Evolutionary conservation across 148 eudicot genomes (phyloP).

Genomic region (Rhododendron simsii): DNA sequence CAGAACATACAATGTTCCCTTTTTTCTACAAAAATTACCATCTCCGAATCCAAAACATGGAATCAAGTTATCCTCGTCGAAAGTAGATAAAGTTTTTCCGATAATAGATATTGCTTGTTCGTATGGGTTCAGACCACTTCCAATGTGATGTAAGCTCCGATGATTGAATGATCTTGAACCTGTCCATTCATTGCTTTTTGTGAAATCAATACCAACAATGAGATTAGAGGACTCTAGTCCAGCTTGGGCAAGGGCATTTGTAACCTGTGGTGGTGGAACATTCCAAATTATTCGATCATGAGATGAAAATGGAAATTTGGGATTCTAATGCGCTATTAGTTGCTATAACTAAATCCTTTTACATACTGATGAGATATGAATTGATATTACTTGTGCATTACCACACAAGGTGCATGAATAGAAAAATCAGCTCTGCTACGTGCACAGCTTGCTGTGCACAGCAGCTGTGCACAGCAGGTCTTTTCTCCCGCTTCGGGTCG

Average conservation of each 20-base stretch:
- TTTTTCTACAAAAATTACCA: slow-evolving; percentile 35
- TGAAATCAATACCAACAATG: slow-evolving; percentile 80
- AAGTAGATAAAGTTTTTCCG: slow-evolving; percentile 64
- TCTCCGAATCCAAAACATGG: slow-evolving; percentile 92
- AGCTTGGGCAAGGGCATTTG: slow-evolving; percentile 55
- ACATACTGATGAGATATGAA: not conserved
- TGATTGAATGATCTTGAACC: slow-evolving; percentile 64
- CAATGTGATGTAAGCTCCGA: slow-evolving; percentile 63
- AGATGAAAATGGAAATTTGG: not conserved
- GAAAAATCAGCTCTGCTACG: not conserved
- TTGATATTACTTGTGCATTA: not conserved
- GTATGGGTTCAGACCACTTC: slow-evolving; percentile 52
- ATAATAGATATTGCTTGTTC: slow-evolving; percentile 91
- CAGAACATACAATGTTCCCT: not conserved
- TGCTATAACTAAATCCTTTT: not conserved
- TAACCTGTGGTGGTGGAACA: slow-evolving; percentile 40
- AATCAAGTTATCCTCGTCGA: slow-evolving; percentile 81
- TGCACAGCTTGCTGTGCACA: no score
- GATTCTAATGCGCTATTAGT: not conserved
- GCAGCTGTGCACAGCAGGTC: no score
- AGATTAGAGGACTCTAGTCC: slow-evolving; percentile 88
- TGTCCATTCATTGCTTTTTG: slow-evolving; percentile 97
- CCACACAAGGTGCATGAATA: not conserved
- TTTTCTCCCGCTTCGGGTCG: no score
- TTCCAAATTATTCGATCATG: not conserved